A percentile compares a stretch with the other conserved stretches of the same genome.
Evolutionary conservation across 2,329 filamentous ascomycete species (phyloP).

Genomic region (Penicillium rolfsii): DNA sequence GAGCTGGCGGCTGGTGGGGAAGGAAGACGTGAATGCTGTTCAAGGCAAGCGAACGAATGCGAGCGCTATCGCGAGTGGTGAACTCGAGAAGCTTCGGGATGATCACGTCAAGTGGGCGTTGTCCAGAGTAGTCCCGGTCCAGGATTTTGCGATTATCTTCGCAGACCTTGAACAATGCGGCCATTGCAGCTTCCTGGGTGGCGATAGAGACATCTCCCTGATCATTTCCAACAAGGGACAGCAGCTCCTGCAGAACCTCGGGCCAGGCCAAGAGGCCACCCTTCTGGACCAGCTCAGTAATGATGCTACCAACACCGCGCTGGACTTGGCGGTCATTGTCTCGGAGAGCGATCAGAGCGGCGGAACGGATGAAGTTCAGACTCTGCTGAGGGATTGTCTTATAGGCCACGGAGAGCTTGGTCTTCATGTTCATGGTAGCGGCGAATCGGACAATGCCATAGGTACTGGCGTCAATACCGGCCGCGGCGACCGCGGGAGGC

Average conservation of each 20-base stretch:
- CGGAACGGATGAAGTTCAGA: constrained; percentile 75
- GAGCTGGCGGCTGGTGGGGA: constrained; percentile 77
- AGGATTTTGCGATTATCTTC: constrained; percentile 90
- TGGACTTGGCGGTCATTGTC: constrained; percentile 82
- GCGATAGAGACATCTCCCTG: constrained; percentile 68
- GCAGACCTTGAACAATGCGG: constrained; percentile 90
- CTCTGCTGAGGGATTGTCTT: constrained; percentile 74
- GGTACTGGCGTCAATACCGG: constrained; percentile 63
- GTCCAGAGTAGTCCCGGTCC: constrained; percentile 83
- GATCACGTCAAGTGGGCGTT: constrained; percentile 83
- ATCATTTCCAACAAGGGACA: constrained; percentile 75
- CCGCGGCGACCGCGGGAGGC: constrained; percentile 57
- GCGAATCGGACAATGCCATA: constrained; percentile 79
- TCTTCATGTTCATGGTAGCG: constrained; percentile 93
- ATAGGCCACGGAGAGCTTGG: constrained; percentile 78
- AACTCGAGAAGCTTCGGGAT: constrained; percentile 90
- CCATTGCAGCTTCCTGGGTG: constrained; percentile 91
- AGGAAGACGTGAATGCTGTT: constrained; percentile 91
- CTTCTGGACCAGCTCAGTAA: constrained; percentile 84
- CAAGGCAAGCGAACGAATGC: constrained; percentile 78
- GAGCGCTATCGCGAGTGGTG: constrained; percentile 73
- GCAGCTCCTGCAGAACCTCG: constrained; percentile 79
- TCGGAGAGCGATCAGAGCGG: constrained; percentile 76
- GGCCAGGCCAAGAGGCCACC: constrained; percentile 91
- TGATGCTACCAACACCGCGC: constrained; percentile 87